Evolutionary conservation across 1,284 basidiomycete species (phyloP), one percentile per base, ranked within the genome.

Genomic region (Fomitopsis schrenkii): DNA sequence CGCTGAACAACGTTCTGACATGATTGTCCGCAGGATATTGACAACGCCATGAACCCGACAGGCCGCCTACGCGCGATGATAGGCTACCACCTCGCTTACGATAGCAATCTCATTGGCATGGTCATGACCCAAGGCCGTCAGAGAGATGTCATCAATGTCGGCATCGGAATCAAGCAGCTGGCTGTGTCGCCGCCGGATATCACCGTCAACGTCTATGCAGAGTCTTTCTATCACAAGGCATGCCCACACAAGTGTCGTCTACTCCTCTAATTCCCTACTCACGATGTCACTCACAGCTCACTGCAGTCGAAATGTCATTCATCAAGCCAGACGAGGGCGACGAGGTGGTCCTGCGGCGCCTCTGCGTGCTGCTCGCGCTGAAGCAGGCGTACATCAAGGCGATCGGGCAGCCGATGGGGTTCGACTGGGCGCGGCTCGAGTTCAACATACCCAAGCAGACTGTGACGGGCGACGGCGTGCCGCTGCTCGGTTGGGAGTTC

Each of bases 311-410:
- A 67, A 67, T 83, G 55, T 75, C 76, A 41, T 82, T 83, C 66
- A 76, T 90, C 63, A 71, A 75, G 0, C 77, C 77, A 55, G 80
- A 79, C 22, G 76, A 80, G 36, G 75, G 78, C 1, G 87, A 90
- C 64, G 86, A 88, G 28, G 77, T 85, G 60, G 79, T 85, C 35
- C 80, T 93, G 45, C 86, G 89, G 15, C 83, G 91, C 0, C 77
- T 93, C 1, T 89, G 83, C 71, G 87, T 91, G 69, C 76, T 91
- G 46, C 83, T 93, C 50, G 83, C 90, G 1, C 79, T 93, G 68
- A 93, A 93, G 68, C 79, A 88, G 44, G 84, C 91, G 3, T 92
- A 93, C 72, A 86, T 91, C 72, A 87, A 87, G 67, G 91, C 91
- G 0, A 87, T 93, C 64, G 91, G 90, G 2, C 90, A 92, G 63